Percentiles rank a stretch among this genome's conserved stretches.
These are phyloP conservation scores for Aspergillus saccharolyticus DNA, from an alignment of 495 filamentous ascomycete species.

Conservation along the genomic window DNA sequence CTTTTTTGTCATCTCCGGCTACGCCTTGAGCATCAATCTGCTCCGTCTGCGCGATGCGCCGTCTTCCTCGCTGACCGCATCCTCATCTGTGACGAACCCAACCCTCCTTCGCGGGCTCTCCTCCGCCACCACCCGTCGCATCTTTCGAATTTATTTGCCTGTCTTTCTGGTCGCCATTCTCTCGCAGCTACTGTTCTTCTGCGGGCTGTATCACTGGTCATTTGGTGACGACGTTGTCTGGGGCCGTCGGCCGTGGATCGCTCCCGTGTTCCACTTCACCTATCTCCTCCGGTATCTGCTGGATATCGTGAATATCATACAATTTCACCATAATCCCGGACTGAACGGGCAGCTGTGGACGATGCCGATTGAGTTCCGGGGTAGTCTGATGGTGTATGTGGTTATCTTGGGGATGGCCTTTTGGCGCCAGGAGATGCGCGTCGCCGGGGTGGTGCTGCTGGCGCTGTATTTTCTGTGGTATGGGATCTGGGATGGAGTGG, in stretches of 20 bases:
- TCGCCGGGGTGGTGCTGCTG: background rate
- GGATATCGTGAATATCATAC: constrained; percentile 31
- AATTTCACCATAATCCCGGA: constrained; percentile 15
- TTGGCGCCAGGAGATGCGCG: constrained; percentile 9
- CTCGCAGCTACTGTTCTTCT: constrained; percentile 28
- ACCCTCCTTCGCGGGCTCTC: constrained; percentile 25
- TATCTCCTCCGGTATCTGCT: constrained; percentile 27
- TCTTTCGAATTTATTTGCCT: constrained; percentile 51
- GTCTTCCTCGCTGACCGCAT: constrained; percentile 39
- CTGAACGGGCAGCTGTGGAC: constrained; percentile 44
- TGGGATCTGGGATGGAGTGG: constrained; percentile 32
- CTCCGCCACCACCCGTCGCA: constrained; percentile 50
- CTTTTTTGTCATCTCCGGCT: constrained; percentile 60
- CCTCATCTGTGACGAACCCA: constrained; percentile 23
- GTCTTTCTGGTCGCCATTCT: constrained; percentile 28
- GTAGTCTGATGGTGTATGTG: constrained; percentile 40
- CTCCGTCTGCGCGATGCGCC: background rate
- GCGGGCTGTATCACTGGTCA: constrained; percentile 18
- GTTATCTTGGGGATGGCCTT: constrained; percentile 28
- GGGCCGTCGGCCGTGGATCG: constrained; percentile 16
- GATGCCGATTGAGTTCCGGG: constrained; percentile 44
- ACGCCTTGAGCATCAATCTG: constrained; percentile 42
- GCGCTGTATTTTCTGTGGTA: constrained; percentile 25
- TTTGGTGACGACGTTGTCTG: constrained; percentile 14
- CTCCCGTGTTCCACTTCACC: constrained; percentile 15